Evolutionary conservation across 148 eudicot genomes (phyloP).

Genomic region (Rhododendron molle): DNA sequence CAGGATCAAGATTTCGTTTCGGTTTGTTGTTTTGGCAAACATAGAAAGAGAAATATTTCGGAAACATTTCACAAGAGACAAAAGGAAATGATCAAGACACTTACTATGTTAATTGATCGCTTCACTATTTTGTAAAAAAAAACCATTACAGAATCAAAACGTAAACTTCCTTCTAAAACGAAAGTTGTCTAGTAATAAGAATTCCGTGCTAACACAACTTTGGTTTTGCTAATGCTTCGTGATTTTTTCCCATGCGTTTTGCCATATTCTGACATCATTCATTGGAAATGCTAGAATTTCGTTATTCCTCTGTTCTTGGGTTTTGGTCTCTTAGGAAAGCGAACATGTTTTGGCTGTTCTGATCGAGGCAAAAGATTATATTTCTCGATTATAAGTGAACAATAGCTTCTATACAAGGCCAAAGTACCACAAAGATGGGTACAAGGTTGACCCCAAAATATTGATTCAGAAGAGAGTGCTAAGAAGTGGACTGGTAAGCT

Average conservation of each 20-base stretch:
- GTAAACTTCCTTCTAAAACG: neutral
- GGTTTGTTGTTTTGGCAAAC: neutral
- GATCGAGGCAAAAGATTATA: neutral
- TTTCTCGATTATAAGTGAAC: neutral
- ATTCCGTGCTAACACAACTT: neutral
- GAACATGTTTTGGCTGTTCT: neutral
- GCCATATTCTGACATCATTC: neutral
- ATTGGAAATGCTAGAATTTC: neutral
- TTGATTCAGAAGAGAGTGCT: neutral
- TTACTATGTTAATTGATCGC: neutral
- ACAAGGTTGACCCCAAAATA: neutral
- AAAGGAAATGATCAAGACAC: neutral
- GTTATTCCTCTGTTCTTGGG: neutral
- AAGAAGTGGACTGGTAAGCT: neutral
- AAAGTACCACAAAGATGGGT: conserved; percentile 5
- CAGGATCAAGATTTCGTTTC: neutral
- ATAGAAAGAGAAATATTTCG: neutral
- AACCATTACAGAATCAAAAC: neutral
- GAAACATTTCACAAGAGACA: neutral
- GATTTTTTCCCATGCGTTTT: neutral
- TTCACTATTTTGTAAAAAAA: neutral
- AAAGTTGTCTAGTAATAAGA: neutral
- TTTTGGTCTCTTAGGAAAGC: neutral
- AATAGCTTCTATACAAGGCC: neutral
- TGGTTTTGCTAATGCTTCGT: neutral